phyloP scores from a whole-genome alignment of 1,284 basidiomycete genomes.

The Irpex lacteus region DNA sequence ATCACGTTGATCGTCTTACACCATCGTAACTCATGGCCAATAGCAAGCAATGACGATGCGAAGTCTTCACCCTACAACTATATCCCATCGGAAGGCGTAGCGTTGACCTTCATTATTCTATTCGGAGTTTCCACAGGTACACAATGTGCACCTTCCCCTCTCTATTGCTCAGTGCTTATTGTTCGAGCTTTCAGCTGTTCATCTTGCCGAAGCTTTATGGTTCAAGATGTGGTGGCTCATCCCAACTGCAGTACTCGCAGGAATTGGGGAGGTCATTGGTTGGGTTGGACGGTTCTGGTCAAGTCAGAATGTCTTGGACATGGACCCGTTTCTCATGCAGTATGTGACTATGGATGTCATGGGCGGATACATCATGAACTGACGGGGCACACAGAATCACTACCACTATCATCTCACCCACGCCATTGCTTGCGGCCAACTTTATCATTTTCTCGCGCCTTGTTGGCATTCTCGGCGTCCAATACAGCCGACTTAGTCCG shows the following conservation, averaged over 20 bases:
- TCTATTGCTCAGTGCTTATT: neutral
- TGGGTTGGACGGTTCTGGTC: slow-evolving; percentile 40
- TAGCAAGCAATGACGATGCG: no score
- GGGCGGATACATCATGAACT: slow-evolving; percentile 30
- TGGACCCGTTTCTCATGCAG: slow-evolving; percentile 45
- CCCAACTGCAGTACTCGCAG: slow-evolving; percentile 34
- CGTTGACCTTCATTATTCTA: slow-evolving; percentile 29
- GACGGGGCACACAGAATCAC: slow-evolving; percentile 32
- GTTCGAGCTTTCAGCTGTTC: slow-evolving; percentile 27
- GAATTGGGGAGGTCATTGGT: slow-evolving; percentile 36
- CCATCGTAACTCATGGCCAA: no score
- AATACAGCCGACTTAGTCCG: slow-evolving; percentile 44
- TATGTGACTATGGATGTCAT: slow-evolving; percentile 29
- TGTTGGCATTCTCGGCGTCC: slow-evolving; percentile 37
- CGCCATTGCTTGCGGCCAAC: slow-evolving; percentile 47
- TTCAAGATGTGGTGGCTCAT: slow-evolving; percentile 40
- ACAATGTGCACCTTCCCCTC: neutral
- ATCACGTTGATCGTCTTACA: no score
- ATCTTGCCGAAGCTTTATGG: slow-evolving; percentile 30
- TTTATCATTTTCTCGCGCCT: slow-evolving; percentile 48
- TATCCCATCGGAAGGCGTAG: slow-evolving; percentile 30
- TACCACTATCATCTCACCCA: slow-evolving; percentile 44
- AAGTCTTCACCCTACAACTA: slow-evolving; percentile 24
- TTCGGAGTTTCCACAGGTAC: slow-evolving; percentile 28
- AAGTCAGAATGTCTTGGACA: slow-evolving; percentile 21